These are phyloP conservation scores for Poa annua DNA, from an alignment of 176 grass and related monocot species.

Conservation along the genomic window DNA sequence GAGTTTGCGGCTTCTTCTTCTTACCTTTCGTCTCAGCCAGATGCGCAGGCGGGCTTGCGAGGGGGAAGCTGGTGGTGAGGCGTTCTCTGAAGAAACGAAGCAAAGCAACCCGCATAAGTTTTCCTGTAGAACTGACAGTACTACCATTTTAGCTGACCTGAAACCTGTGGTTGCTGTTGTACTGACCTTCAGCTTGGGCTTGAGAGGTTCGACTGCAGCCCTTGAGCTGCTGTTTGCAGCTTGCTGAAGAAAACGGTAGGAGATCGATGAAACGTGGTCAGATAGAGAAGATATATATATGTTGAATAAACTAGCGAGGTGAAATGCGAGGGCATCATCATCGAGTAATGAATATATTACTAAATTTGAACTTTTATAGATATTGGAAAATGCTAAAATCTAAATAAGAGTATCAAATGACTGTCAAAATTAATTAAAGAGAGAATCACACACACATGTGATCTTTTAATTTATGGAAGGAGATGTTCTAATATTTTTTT, in stretches of 20 bases:
- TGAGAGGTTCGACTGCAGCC: conserved; percentile 68
- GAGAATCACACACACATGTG: no score
- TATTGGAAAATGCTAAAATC: no score
- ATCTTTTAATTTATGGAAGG: no score
- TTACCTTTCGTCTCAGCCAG: conserved; percentile 53
- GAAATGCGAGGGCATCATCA: no score
- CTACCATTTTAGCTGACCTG: background rate
- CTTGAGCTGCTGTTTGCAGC: conserved; percentile 63
- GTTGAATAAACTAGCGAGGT: no score
- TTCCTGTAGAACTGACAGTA: background rate
- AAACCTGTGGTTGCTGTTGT: background rate
- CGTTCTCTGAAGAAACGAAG: conserved; percentile 65
- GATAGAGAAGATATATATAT: conserved; percentile 17
- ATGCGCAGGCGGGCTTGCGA: conserved; percentile 85
- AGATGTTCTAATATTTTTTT: no score
- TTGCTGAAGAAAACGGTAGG: conserved; percentile 57
- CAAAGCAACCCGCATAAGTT: background rate
- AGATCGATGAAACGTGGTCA: background rate
- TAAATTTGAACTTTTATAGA: no score
- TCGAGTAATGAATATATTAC: no score
- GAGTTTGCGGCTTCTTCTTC: background rate
- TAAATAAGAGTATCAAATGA: no score
- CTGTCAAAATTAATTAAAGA: no score
- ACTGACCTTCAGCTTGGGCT: conserved; percentile 91
- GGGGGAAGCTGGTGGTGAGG: conserved; percentile 86